A percentile compares a stretch with the other conserved stretches of the same genome.
Evolutionary conservation across 768 basidiomycete genomes (phyloP).

Genomic region (Artomyces pyxidatus): DNA sequence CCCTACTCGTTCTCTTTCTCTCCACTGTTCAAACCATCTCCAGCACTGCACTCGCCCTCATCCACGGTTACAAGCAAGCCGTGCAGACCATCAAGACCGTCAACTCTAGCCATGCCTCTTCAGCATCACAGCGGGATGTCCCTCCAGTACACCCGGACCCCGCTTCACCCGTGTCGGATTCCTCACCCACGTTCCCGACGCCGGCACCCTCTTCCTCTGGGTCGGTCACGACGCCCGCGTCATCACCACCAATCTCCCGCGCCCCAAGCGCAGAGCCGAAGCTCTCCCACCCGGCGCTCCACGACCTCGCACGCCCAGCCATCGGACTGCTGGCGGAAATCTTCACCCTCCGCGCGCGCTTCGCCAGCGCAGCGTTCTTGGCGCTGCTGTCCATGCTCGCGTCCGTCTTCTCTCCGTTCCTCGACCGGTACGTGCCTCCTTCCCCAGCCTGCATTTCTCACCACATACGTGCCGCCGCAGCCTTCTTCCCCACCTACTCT

Average conservation of each 20-base stretch:
- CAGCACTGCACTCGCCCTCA: conserved; percentile 56
- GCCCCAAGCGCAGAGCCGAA: not conserved
- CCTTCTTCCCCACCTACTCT: conserved; percentile 62
- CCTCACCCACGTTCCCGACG: not conserved
- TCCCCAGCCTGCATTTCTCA: not conserved
- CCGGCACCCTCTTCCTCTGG: conserved; percentile 1
- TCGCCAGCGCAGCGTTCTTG: conserved; percentile 38
- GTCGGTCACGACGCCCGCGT: not conserved
- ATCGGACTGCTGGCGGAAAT: conserved; percentile 43
- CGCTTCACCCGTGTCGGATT: not conserved
- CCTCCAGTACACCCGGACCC: not conserved
- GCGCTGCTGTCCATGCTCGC: conserved; percentile 40
- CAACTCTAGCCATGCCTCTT: conserved; percentile 27
- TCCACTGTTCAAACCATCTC: conserved; percentile 70
- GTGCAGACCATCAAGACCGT: conserved; percentile 59
- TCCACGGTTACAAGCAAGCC: conserved; percentile 60
- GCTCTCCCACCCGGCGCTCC: no score
- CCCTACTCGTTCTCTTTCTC: conserved; percentile 59
- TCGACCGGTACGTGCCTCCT: conserved; percentile 44
- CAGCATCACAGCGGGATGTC: not conserved
- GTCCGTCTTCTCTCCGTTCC: conserved; percentile 40
- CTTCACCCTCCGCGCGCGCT: conserved; percentile 38
- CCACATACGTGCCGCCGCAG: conserved; percentile 27
- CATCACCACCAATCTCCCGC: not conserved
- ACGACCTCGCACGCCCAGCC: conserved; percentile 34